phyloP scores from a whole-genome alignment of 257 asterid genomes.

The Solanum ahanhuiri region DNA sequence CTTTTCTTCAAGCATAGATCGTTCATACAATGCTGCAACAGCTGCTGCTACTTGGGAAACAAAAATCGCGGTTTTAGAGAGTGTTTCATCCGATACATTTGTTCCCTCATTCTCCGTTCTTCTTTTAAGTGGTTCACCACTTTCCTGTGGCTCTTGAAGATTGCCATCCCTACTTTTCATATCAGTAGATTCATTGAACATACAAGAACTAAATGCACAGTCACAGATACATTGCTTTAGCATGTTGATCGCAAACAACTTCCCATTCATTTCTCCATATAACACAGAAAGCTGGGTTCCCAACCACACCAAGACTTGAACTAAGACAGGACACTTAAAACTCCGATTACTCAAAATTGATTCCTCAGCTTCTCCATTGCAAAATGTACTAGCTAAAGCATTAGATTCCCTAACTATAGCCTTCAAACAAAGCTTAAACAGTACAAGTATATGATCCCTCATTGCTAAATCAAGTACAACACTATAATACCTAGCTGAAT shows the following conservation, averaged over 20 bases:
- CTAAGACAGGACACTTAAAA: constrained; percentile 42
- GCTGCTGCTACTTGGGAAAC: constrained; percentile 76
- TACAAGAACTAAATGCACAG: constrained; percentile 29
- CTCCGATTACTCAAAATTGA: constrained; percentile 10
- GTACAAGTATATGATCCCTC: constrained; percentile 52
- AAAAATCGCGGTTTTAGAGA: constrained; percentile 20
- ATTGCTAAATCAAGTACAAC: constrained; percentile 53
- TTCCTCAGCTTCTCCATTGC: constrained; percentile 5
- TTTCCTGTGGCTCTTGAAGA: constrained; percentile 10
- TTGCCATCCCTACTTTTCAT: constrained; percentile 2
- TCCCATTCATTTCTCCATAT: constrained; percentile 68
- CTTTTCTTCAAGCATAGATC: constrained; percentile 53
- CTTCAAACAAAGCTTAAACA: constrained; percentile 59
- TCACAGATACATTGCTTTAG: constrained; percentile 44
- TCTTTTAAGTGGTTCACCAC: constrained; percentile 3
- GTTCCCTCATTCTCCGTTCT: constrained; percentile 7
- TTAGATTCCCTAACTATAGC: constrained; percentile 51
- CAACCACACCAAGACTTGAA: constrained; percentile 51
- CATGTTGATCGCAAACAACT: constrained; percentile 38
- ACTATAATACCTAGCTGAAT: constrained; percentile 45
- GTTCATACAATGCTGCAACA: constrained; percentile 74
- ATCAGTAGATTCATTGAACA: constrained; percentile 25
- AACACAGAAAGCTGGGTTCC: constrained; percentile 46
- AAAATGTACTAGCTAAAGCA: constrained; percentile 9
- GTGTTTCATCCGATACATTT: constrained; percentile 10